Base-by-base conservation (phyloP, 1,139 yeast species). In the Saccharomyces hybrid region DNA sequence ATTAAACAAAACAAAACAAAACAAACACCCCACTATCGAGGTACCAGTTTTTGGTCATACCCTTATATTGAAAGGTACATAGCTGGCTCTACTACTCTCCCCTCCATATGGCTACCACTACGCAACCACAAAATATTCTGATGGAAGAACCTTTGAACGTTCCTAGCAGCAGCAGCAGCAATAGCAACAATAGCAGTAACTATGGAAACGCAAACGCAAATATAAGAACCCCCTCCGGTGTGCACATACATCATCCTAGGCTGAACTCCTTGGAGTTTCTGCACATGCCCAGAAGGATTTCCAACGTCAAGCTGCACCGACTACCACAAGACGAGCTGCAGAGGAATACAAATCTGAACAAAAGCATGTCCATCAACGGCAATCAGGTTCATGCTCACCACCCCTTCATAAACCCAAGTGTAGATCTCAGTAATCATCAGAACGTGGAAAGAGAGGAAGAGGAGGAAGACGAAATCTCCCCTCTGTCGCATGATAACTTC, bases 341-440 rank as follows among this genome's bases (percentile, higher is more conserved):
- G 21, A 57, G 64, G 47, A 64, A 64, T 47, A 64, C 68, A 16
- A 61, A 61, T 54, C 46, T 61, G 53, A 64, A 64, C 55, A 60
- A 56, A 46, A 47, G 55, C 26, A 27, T 61, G 29, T 31, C 51
- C 24, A 48, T 38, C 24, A 38, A 38, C 9, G 44, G 44, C 6
- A 16, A 38, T 5, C 44, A 38, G 21, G 44, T 38, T 38, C 24
- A 38, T 38, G 44, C 44, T 7, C 44, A 38, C 19, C 44, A 38
- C 8, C 44, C 44, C 3, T 38, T 38, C 19, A 9, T 38, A 9
- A 16, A 16, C 12, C 24, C 24, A 2, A 12, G 44, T 2, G 12
- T 16, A 24, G 24, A 38, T 6, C 11, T 9, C 24, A 19, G 24
- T 19, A 19, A 21, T 4, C 21, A 38, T 38, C 21, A 38, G 12